Evolutionary conservation across 495 filamentous ascomycete species (phyloP).

Genomic region (Daldinia grandis): DNA sequence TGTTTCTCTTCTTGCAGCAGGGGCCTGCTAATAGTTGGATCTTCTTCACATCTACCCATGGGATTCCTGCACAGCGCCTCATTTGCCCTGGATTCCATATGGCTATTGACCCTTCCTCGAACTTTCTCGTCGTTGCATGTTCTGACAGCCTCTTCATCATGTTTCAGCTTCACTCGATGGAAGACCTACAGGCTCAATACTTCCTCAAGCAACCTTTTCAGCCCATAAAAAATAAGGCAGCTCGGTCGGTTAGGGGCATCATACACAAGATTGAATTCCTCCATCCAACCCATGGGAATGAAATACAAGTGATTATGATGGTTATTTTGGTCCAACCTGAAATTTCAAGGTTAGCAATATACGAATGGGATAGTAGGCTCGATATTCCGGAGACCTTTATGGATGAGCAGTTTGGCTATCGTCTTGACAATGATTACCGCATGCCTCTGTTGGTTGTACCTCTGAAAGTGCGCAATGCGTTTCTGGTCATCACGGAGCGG

Average conservation of each 20-base stretch:
- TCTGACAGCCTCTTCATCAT: slow-evolving; percentile 60
- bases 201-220: slow-evolving; percentile 44
- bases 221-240: slow-evolving; percentile 60
- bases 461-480: slow-evolving; percentile 69
- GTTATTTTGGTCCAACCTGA: slow-evolving; percentile 70
- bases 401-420: slow-evolving; percentile 57
- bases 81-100: slow-evolving; percentile 73
- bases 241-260: slow-evolving; percentile 70
- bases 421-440: slow-evolving; percentile 66
- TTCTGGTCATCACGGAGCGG: slow-evolving; percentile 67
- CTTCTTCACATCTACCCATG: slow-evolving; percentile 67
- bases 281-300: slow-evolving; percentile 69
- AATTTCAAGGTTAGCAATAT: slow-evolving; percentile 70
- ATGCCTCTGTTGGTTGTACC: slow-evolving; percentile 74
- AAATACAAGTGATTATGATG: slow-evolving; percentile 76
- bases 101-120: slow-evolving; percentile 77
- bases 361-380: slow-evolving; percentile 73
- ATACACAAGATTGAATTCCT: slow-evolving; percentile 91
- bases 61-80: slow-evolving; percentile 62
- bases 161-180: slow-evolving; percentile 65
- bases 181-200: slow-evolving; percentile 55
- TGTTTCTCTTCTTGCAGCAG: slow-evolving; percentile 72
- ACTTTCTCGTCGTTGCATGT: slow-evolving; percentile 57
- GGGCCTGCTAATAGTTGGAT: slow-evolving; percentile 54
- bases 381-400: slow-evolving; percentile 45